Conservation (phyloP, 768 basidiomycete species). For the Inosperma sp. region DNA sequence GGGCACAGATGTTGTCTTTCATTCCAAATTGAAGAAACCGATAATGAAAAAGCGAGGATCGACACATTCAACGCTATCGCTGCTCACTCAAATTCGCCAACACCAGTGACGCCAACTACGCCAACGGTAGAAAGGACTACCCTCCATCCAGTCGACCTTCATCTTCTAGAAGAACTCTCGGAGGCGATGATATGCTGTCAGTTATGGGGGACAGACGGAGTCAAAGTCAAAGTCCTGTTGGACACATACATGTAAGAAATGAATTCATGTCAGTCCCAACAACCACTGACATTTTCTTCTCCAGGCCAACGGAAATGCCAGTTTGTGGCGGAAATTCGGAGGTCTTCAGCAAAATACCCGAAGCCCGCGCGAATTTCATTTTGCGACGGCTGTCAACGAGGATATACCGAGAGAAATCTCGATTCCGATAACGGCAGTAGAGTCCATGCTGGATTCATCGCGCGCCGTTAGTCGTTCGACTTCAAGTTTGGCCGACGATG, state of each 20-base stretch:
- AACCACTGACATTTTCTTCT: no score
- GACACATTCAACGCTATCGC: constrained; percentile 21
- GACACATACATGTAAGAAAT: not conserved
- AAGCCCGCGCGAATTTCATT: no score
- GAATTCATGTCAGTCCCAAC: not conserved
- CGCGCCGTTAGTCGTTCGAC: no score
- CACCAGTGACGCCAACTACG: constrained; percentile 1
- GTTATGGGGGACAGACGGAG: not conserved
- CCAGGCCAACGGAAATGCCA: no score
- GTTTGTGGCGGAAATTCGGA: no score
- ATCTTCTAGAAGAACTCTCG: constrained; percentile 1
- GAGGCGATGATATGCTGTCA: not conserved
- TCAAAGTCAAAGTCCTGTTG: not conserved
- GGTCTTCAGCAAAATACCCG: no score
- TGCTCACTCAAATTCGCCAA: constrained; percentile 19
- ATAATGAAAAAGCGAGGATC: constrained; percentile 69
- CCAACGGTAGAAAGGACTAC: not conserved
- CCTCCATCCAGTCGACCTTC: not conserved
- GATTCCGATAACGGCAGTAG: no score
- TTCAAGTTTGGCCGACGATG: no score
- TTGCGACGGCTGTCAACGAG: no score
- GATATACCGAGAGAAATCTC: no score
- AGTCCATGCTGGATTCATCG: no score
- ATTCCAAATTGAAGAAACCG: constrained; percentile 71
- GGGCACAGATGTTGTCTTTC: constrained; percentile 60